phyloP scores from a whole-genome alignment of 148 eudicot genomes.

The Chenopodium formosanum region DNA sequence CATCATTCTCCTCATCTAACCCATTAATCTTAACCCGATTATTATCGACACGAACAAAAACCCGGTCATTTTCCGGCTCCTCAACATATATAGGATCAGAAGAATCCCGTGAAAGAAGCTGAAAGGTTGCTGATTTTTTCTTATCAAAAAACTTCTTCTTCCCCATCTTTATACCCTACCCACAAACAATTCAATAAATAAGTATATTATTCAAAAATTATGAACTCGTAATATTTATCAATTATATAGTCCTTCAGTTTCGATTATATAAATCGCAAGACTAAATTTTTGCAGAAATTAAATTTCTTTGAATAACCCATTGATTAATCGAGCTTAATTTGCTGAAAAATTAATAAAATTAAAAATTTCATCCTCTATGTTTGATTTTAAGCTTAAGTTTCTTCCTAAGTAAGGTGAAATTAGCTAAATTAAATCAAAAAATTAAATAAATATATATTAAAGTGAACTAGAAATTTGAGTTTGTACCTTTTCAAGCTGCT shows the following conservation, averaged over 20 bases:
- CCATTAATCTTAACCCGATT: constrained; percentile 45
- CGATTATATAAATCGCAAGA: no score
- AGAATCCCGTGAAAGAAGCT: constrained; percentile 66
- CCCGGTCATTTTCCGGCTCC: constrained; percentile 58
- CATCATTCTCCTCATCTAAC: constrained; percentile 29
- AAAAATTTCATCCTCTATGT: no score
- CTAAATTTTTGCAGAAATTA: no score
- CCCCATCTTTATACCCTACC: constrained; percentile 40
- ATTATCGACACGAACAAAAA: constrained; percentile 78
- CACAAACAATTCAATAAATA: background rate
- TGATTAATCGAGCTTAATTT: background rate
- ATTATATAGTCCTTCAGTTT: no score
- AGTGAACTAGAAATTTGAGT: no score
- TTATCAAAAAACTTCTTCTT: constrained; percentile 86
- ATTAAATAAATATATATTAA: no score
- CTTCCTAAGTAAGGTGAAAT: no score
- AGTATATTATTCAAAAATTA: background rate
- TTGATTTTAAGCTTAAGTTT: no score
- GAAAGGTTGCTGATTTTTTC: constrained; percentile 84
- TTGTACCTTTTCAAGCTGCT: background rate
- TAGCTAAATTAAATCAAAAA: no score
- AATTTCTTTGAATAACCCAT: background rate
- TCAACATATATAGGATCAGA: constrained; percentile 55
- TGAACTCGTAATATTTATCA: no score
- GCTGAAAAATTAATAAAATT: no score